phyloP scores from a whole-genome alignment of 352 stramenopile genomes.

The Globisporangium nunn region DNA sequence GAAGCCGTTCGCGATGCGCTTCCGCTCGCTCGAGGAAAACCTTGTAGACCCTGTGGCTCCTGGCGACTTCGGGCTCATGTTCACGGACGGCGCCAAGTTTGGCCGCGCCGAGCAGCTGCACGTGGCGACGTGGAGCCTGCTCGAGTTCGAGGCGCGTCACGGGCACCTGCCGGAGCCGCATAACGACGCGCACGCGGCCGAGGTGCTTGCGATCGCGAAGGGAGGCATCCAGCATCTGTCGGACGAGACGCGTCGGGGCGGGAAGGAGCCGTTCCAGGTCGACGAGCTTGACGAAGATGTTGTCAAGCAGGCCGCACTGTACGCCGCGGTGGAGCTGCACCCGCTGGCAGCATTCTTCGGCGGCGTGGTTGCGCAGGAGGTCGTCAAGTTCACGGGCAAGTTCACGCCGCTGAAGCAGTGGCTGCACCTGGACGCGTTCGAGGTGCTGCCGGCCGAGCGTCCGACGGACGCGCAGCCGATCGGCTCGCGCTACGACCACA shows the following conservation, averaged over 20 bases:
- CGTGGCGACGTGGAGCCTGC: slow-evolving; percentile 63
- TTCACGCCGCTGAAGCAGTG: slow-evolving; percentile 83
- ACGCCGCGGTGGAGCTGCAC: slow-evolving; percentile 64
- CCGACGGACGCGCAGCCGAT: slow-evolving; percentile 48
- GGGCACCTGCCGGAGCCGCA: slow-evolving; percentile 56
- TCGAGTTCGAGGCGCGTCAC: slow-evolving; percentile 73
- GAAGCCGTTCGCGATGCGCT: slow-evolving; percentile 69
- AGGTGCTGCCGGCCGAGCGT: slow-evolving; percentile 60
- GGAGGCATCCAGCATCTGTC: slow-evolving; percentile 60
- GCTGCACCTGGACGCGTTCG: slow-evolving; percentile 79
- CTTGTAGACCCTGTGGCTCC: slow-evolving; percentile 57
- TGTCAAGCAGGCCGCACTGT: slow-evolving; percentile 48
- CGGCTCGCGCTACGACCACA: slow-evolving; percentile 71
- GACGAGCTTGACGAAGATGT: slow-evolving; percentile 72
- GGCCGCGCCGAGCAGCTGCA: slow-evolving; percentile 80
- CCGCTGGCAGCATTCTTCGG: slow-evolving; percentile 78
- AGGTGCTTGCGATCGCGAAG: slow-evolving; percentile 67
- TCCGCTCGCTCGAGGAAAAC: slow-evolving; percentile 69
- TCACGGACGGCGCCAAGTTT: slow-evolving; percentile 84
- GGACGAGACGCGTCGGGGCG: slow-evolving; percentile 34
- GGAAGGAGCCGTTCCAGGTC: slow-evolving; percentile 47
- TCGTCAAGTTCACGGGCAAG: slow-evolving; percentile 87
- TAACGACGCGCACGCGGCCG: slow-evolving; percentile 48
- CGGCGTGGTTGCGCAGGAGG: slow-evolving; percentile 74
- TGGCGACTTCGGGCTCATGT: slow-evolving; percentile 77